Evolutionary conservation across 2,329 filamentous ascomycete genomes (phyloP).

Genomic region (Esteya vermicola): DNA sequence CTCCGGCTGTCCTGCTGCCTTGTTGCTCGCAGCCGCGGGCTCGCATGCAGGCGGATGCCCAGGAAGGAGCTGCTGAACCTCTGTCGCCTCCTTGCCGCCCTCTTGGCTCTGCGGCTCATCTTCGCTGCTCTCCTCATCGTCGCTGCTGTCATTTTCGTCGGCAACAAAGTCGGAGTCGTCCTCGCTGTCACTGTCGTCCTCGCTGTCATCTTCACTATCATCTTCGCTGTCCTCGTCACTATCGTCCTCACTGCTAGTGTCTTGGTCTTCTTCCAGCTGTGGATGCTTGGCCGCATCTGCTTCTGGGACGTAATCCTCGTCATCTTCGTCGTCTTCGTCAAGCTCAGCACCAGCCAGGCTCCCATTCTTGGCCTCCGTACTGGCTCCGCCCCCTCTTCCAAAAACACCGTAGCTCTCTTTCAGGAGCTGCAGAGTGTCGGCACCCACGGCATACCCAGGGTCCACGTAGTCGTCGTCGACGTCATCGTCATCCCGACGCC

Average conservation of each 20-base stretch:
- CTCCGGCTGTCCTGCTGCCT: no score
- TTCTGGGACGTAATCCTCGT: no score
- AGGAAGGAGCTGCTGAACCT: no score
- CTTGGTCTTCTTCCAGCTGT: no score
- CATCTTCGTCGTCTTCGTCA: slow-evolving; percentile 1
- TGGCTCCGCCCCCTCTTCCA: not conserved
- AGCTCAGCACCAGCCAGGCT: no score
- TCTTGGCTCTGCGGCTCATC: not conserved
- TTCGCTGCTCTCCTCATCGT: not conserved
- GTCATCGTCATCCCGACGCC: slow-evolving; percentile 2
- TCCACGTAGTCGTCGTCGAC: slow-evolving; percentile 8
- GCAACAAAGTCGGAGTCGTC: no score
- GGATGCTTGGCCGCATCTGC: no score
- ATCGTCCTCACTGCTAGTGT: no score
- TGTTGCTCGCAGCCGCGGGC: no score
- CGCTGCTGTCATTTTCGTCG: slow-evolving; percentile 2
- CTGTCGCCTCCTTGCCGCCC: not conserved
- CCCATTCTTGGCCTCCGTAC: no score
- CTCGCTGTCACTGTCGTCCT: slow-evolving; percentile 4
- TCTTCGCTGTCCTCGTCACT: slow-evolving; percentile 4
- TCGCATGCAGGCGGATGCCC: no score
- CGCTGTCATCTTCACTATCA: slow-evolving; percentile 8
- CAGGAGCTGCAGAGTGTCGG: slow-evolving; percentile 28
- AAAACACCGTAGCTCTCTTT: slow-evolving; percentile 17
- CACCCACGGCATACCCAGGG: slow-evolving; percentile 16